Evolutionary conservation across 148 eudicot species (phyloP), one percentile per base, ranked within the genome.

Genomic region (Chenopodium berlandieri): DNA sequence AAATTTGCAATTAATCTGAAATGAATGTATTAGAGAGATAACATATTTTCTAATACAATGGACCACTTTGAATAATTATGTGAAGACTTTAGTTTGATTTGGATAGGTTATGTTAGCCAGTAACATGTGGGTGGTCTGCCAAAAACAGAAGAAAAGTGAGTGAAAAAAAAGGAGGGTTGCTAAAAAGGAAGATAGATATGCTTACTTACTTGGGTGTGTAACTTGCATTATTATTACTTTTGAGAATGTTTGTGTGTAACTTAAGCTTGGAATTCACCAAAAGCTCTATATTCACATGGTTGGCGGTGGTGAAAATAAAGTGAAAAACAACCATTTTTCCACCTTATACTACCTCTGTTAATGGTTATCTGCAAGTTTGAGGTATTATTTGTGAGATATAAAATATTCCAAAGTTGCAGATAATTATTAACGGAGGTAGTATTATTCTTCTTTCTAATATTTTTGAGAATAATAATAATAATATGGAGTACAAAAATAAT

Each of bases 121-220:
- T 60, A 23, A 22, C 78, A 76, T 58, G 78, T 76, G 78, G 68
- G 65, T 76, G 78, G 78, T 76, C 47, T 76, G 78, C 78, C 78
- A 72, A 31, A 75, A 17, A 20, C 67, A 76, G 48, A 32, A 47
- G 78, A 76, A 75, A 75, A 76, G 78, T 60, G 27, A 13, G 62
- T 2, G 20, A 54, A 52, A 75, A 74, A 50, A 74, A 73, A 23
- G 8, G 62, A 1, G 17, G 58, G 20, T 73, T 73, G 76, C 32
- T n/a, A 46, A 23, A 73, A 73, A 73, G 58, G 60, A 9, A 7
- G 7, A 20, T 8, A 25, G 9, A 62, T 20, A 62, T 62, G 27
- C 27, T 62, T 20, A 62, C 66, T 62, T 62, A 19, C 19, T 16
- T 58, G 22, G 63, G 4, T 2, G 19, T 11, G 32, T 67, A 69